A percentile compares a stretch with the other conserved stretches of the same genome.
Evolutionary conservation across 2,329 filamentous ascomycete genomes (phyloP).

Genomic region (Capronia epimyces): DNA sequence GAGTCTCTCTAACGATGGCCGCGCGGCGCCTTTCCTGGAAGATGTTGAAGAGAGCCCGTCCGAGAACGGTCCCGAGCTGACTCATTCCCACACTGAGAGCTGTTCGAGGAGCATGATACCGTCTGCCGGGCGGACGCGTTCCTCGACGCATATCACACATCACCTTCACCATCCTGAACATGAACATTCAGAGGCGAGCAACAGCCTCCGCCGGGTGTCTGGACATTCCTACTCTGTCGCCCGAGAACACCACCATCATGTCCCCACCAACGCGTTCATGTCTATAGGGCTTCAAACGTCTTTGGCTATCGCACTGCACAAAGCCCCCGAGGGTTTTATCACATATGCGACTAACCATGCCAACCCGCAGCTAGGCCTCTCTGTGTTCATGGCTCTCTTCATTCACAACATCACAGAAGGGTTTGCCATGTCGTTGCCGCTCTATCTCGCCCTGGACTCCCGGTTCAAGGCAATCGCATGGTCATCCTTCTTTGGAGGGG

Average conservation of each 20-base stretch:
- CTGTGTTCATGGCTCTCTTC: conserved; percentile 90
- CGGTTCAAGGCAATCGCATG: conserved; percentile 77
- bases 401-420: conserved; percentile 98
- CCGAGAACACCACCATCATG: conserved; percentile 81
- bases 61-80: background rate
- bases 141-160: conserved; percentile 28
- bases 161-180: conserved; percentile 27
- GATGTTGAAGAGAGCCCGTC: conserved; percentile 12
- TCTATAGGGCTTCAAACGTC: conserved; percentile 94
- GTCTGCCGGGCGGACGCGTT: conserved; percentile 20
- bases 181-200: conserved; percentile 13
- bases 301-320: conserved; percentile 91
- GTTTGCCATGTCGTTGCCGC: conserved; percentile 84
- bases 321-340: conserved; percentile 80
- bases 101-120: background rate
- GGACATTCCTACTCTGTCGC: conserved; percentile 18
- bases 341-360: conserved; percentile 97
- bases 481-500: conserved; percentile 75
- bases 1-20: conserved; percentile 7
- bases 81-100: conserved; percentile 17
- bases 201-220: conserved; percentile 10
- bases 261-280: conserved; percentile 87
- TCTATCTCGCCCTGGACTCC: conserved; percentile 84
- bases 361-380: conserved; percentile 79
- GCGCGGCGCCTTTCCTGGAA: conserved; percentile 11